phyloP scores from a whole-genome alignment of 2,329 filamentous ascomycete genomes.

The Massarina eburnea region DNA sequence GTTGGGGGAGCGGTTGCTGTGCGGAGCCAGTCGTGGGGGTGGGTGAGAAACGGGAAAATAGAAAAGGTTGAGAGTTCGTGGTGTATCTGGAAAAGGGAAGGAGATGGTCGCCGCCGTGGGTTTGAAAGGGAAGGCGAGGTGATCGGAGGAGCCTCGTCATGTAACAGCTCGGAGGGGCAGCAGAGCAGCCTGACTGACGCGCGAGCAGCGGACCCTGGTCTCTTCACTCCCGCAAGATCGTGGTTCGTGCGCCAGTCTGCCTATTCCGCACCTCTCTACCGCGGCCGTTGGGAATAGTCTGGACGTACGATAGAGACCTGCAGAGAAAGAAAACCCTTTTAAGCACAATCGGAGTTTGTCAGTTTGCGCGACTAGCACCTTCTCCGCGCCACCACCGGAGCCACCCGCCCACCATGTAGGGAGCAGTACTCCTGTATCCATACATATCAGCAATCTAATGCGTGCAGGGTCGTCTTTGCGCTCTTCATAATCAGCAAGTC shows the following conservation, averaged over 20 bases:
- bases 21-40: neutral
- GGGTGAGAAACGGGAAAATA: too few relatives aligned
- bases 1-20: neutral
- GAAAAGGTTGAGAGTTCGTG: too few relatives aligned
- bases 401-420: neutral
- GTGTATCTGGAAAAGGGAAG: too few relatives aligned
- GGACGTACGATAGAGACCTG: too few relatives aligned
- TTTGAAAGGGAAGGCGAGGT: too few relatives aligned
- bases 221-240: neutral
- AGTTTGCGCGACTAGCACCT: neutral
- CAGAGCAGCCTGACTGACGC: too few relatives aligned
- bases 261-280: neutral
- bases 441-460: conserved; percentile 11
- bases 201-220: neutral
- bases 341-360: too few relatives aligned
- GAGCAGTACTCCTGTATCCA: neutral
- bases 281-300: too few relatives aligned
- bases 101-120: too few relatives aligned
- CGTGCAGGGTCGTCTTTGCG: conserved; percentile 84
- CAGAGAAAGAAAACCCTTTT: too few relatives aligned
- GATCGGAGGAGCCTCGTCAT: too few relatives aligned
- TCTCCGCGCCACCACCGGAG: neutral
- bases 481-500: conserved; percentile 99
- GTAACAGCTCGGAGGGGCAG: too few relatives aligned
- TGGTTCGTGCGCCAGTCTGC: neutral